phyloP scores from a whole-genome alignment of 2,329 filamentous ascomycete genomes.

The Diaporthe ampelina region DNA sequence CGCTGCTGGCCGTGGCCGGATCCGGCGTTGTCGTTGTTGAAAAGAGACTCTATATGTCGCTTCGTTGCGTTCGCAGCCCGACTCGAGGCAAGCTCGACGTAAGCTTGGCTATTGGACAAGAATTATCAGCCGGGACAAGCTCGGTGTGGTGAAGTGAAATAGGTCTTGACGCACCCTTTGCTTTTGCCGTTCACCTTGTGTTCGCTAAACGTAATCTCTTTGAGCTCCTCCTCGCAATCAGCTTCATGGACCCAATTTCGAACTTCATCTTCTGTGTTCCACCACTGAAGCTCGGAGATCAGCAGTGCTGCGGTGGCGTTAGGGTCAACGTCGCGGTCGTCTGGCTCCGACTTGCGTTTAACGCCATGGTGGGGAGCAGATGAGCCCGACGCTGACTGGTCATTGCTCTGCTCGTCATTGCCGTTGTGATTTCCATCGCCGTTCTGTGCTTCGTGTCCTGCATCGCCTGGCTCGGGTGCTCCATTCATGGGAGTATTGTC shows the following conservation, averaged over 20 bases:
- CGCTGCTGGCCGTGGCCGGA: slow-evolving; percentile 76
- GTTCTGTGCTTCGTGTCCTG: slow-evolving; percentile 57
- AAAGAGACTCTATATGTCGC: slow-evolving; percentile 79
- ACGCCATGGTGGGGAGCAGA: slow-evolving; percentile 63
- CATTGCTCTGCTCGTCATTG: slow-evolving; percentile 55
- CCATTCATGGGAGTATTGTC: slow-evolving; percentile 54
- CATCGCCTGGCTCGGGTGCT: slow-evolving; percentile 43
- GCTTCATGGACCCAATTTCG: slow-evolving; percentile 87
- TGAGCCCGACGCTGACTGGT: slow-evolving; percentile 46
- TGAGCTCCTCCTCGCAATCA: slow-evolving; percentile 86
- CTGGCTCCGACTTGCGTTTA: slow-evolving; percentile 73
- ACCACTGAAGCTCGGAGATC: slow-evolving; percentile 94
- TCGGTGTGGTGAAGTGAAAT: background rate
- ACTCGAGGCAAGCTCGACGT: slow-evolving; percentile 85
- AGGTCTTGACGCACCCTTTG: slow-evolving; percentile 79
- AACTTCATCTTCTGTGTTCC: slow-evolving; percentile 95
- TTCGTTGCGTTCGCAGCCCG: slow-evolving; percentile 91
- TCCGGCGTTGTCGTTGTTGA: slow-evolving; percentile 62
- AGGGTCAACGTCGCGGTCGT: slow-evolving; percentile 71
- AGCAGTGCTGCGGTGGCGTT: slow-evolving; percentile 79
- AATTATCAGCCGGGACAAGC: background rate
- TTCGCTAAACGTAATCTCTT: slow-evolving; percentile 96
- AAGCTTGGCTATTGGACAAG: slow-evolving; percentile 72
- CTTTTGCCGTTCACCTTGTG: slow-evolving; percentile 99
- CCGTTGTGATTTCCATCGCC: slow-evolving; percentile 54